Percentiles rank a stretch among this genome's conserved stretches.
phyloP scores from a whole-genome alignment of 768 basidiomycete species.

The Leccinum rimulosum region DNA sequence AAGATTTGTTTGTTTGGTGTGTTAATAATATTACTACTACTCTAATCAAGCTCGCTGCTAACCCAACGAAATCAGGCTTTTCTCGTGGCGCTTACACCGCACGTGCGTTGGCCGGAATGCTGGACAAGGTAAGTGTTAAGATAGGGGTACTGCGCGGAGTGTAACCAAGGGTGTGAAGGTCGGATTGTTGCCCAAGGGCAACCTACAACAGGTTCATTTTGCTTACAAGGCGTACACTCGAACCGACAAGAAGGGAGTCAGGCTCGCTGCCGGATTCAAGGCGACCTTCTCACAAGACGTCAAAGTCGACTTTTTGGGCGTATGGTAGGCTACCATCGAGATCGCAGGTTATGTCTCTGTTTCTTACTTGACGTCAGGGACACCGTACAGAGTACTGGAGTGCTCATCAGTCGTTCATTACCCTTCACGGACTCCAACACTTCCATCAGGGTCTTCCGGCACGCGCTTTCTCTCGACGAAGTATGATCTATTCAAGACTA shows the following conservation, averaged over 20 bases:
- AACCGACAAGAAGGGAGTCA: conserved; percentile 42
- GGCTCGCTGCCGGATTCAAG: conserved; percentile 66
- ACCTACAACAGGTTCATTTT: conserved; percentile 66
- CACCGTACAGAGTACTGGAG: conserved; percentile 74
- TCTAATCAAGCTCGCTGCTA: conserved; percentile 4
- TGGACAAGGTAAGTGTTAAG: conserved; percentile 52
- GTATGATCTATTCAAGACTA: conserved; percentile 32
- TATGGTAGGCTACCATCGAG: conserved; percentile 50
- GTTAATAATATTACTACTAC: neutral
- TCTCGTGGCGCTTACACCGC: conserved; percentile 70
- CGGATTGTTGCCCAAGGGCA: conserved; percentile 67
- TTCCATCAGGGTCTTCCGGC: conserved; percentile 68
- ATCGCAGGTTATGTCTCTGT: neutral
- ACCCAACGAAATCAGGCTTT: conserved; percentile 50
- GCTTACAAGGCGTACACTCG: conserved; percentile 72
- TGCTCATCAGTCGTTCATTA: conserved; percentile 53
- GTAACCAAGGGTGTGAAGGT: conserved; percentile 40
- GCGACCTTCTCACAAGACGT: conserved; percentile 64
- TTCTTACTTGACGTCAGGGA: conserved; percentile 47
- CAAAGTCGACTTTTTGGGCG: conserved; percentile 71
- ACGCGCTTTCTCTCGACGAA: conserved; percentile 77
- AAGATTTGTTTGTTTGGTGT: conserved; percentile 73
- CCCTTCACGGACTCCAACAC: conserved; percentile 67
- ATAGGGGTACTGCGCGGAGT: neutral
- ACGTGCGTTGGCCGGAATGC: conserved; percentile 72